phyloP scores from a whole-genome alignment of 495 filamentous ascomycete species.

The Aeminium ludgeri region DNA sequence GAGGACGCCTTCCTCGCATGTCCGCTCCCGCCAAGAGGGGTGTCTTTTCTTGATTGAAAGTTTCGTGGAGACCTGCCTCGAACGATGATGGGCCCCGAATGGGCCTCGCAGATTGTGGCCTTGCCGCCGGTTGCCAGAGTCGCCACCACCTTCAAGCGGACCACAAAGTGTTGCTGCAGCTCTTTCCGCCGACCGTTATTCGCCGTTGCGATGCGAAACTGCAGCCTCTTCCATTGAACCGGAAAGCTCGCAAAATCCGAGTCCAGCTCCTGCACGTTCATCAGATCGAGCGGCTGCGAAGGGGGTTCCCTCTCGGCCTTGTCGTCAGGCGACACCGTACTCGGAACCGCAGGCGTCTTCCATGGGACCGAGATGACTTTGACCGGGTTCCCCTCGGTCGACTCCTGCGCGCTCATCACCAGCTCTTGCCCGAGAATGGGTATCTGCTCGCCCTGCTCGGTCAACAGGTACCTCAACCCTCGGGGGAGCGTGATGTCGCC shows the following conservation, averaged over 20 bases:
- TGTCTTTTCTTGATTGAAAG: constrained; percentile 51
- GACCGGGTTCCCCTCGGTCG: constrained; percentile 69
- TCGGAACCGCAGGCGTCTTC: constrained; percentile 59
- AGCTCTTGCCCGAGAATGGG: constrained; percentile 60
- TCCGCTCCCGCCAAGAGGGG: constrained; percentile 37
- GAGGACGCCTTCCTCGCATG: constrained; percentile 21
- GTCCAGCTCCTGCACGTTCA: constrained; percentile 57
- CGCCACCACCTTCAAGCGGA: constrained; percentile 45
- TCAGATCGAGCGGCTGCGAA: constrained; percentile 57
- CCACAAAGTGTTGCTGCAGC: constrained; percentile 53
- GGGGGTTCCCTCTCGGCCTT: constrained; percentile 50
- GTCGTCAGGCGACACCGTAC: constrained; percentile 37
- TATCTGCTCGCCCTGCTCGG: constrained; percentile 59
- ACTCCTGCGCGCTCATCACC: constrained; percentile 72
- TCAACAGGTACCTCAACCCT: constrained; percentile 52
- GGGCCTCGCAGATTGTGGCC: constrained; percentile 42
- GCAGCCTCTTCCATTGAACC: constrained; percentile 76
- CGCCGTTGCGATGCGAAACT: constrained; percentile 84
- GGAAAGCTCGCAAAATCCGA: constrained; percentile 65
- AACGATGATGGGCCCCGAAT: constrained; percentile 51
- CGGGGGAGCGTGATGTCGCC: constrained; percentile 65
- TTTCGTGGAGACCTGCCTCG: constrained; percentile 50
- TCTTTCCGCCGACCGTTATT: constrained; percentile 62
- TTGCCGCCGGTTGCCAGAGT: constrained; percentile 40
- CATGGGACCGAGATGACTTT: constrained; percentile 89